A percentile compares a stretch with the other conserved stretches of the same genome.
Conservation (phyloP, 805 yeast species). For the Nakazawaea siamensis region DNA sequence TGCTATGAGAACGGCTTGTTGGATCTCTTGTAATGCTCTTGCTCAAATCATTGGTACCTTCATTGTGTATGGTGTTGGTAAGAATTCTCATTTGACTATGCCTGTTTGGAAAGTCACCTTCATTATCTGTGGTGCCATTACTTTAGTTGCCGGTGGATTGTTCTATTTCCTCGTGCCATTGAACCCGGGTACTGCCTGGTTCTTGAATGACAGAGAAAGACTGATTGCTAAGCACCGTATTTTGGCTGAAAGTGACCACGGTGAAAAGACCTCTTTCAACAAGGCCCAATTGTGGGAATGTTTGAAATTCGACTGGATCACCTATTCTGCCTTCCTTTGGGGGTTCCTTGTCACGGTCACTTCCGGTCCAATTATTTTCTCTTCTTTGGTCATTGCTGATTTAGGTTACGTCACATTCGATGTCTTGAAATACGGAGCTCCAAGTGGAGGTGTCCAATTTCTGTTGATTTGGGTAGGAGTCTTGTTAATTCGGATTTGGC, state of each 20-base stretch:
- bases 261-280: slow-evolving; percentile 20
- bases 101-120: slow-evolving; percentile 46
- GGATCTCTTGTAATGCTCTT: slow-evolving; percentile 38
- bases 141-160: slow-evolving; percentile 20
- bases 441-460: slow-evolving; percentile 24
- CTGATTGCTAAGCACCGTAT: slow-evolving; percentile 24
- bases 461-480: slow-evolving; percentile 18
- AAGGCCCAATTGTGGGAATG: slow-evolving; percentile 20
- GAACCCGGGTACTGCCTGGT: slow-evolving; percentile 28
- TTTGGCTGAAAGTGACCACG: slow-evolving; percentile 17
- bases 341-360: slow-evolving; percentile 15
- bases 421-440: slow-evolving; percentile 19
- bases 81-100: slow-evolving; percentile 18
- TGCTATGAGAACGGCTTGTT: slow-evolving; percentile 45
- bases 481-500: slow-evolving; percentile 11
- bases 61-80: slow-evolving; percentile 27
- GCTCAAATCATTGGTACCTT: slow-evolving; percentile 34
- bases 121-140: slow-evolving; percentile 47
- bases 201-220: slow-evolving; percentile 27
- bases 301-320: slow-evolving; percentile 16
- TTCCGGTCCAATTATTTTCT: slow-evolving; percentile 18
- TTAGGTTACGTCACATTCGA: slow-evolving; percentile 15
- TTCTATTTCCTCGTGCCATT: slow-evolving; percentile 18
- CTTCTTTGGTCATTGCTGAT: slow-evolving; percentile 13
- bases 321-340: slow-evolving; percentile 11